These are phyloP conservation scores for Fraxinus ornus DNA, from an alignment of 305 asterid genomes.

Conservation along the genomic window DNA sequence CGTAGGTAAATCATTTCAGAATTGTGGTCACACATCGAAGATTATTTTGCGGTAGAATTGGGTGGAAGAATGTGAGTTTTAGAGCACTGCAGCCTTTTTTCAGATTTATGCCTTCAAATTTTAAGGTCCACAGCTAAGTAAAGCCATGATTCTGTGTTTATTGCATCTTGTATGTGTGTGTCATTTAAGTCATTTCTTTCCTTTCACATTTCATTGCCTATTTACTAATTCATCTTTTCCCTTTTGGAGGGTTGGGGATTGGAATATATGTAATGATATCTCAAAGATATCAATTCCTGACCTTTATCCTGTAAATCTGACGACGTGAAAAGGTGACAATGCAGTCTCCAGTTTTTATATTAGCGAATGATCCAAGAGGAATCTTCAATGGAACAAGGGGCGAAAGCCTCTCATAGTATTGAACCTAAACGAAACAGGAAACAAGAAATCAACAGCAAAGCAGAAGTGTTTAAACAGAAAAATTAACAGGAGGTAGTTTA, in stretches of 20 bases:
- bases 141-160: not conserved
- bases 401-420: conserved; percentile 87
- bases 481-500: not conserved
- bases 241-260: not conserved
- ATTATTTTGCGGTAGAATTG: not conserved
- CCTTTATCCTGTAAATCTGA: conserved; percentile 77
- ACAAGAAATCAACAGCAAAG: not conserved
- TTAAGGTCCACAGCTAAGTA: not conserved
- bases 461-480: not conserved
- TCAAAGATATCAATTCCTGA: conserved; percentile 24
- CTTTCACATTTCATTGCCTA: not conserved
- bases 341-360: conserved; percentile 81
- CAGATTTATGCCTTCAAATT: not conserved
- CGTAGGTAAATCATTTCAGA: not conserved
- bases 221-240: not conserved
- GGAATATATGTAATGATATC: not conserved
- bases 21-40: not conserved
- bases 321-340: conserved; percentile 83
- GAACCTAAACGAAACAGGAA: conserved; percentile 50
- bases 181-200: conserved; percentile 11
- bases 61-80: not conserved
- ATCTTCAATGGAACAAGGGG: conserved; percentile 77
- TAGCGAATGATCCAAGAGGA: conserved; percentile 73
- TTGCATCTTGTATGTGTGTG: not conserved
- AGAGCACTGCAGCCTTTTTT: not conserved